Percentiles rank a stretch among this genome's conserved stretches.
phyloP scores from a whole-genome alignment of 2,329 filamentous ascomycete genomes.

The Biscogniauxia marginata region DNA sequence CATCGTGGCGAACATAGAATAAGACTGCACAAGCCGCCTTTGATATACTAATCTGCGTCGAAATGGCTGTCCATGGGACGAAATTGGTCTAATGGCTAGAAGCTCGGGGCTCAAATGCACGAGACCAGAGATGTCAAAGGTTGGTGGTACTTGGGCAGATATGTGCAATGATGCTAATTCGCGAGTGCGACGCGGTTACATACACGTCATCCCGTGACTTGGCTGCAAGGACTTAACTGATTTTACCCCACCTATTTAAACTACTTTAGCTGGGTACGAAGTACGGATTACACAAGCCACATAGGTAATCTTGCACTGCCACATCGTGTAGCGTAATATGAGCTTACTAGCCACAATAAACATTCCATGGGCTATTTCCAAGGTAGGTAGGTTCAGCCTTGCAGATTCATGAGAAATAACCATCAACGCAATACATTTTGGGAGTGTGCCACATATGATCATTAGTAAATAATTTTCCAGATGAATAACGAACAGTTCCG shows the following conservation, averaged over 20 bases:
- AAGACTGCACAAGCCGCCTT: not conserved
- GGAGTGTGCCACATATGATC: not conserved
- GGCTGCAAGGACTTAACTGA: not conserved
- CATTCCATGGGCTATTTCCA: too few species aligned
- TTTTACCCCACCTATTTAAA: not conserved
- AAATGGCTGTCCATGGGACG: too few species aligned
- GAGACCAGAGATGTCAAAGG: not conserved
- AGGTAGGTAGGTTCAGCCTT: not conserved
- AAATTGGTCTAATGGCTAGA: too few species aligned
- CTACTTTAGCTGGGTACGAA: too few species aligned
- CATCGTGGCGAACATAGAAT: not conserved
- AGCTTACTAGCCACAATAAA: too few species aligned
- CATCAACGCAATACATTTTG: not conserved
- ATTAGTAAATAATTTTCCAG: not conserved
- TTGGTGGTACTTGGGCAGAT: not conserved
- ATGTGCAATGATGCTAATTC: not conserved
- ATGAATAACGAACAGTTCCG: constrained; percentile 99
- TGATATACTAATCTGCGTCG: too few species aligned
- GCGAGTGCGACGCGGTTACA: constrained; percentile 16
- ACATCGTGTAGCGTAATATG: too few species aligned
- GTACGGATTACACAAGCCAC: too few species aligned
- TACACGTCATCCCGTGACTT: constrained; percentile 43
- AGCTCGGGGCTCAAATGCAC: too few species aligned
- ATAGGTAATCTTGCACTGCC: not conserved
- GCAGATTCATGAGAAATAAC: not conserved